Conservation (phyloP, 129 eudicot genomes). For the Smallanthus sonchifolius region DNA sequence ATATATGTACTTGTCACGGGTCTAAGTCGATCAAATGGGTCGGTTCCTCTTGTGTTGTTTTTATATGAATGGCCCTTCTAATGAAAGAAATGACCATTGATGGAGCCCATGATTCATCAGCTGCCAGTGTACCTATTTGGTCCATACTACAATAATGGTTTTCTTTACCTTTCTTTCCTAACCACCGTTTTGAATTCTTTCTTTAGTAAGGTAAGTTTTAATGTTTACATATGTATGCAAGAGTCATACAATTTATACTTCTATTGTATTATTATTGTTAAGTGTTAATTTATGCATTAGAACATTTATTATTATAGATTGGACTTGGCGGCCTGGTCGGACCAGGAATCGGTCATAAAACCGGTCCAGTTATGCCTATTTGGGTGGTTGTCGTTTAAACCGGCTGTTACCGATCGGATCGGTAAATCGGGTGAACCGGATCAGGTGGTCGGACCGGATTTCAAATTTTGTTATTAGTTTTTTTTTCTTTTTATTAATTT, state of each 20-base stretch:
- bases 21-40: background rate
- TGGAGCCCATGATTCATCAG: slow-evolving; percentile 28
- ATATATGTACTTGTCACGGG: background rate
- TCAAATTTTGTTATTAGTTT: too few relatives aligned
- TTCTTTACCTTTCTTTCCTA: slow-evolving; percentile 19
- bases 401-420: too few relatives aligned
- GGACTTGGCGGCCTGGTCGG: too few relatives aligned
- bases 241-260: background rate
- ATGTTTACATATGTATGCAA: background rate
- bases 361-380: too few relatives aligned
- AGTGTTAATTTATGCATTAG: too few relatives aligned
- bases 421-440: too few relatives aligned
- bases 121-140: slow-evolving; percentile 16
- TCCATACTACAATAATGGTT: slow-evolving; percentile 25
- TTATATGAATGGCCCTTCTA: slow-evolving; percentile 2
- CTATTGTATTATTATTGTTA: too few relatives aligned
- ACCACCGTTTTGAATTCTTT: slow-evolving; percentile 25
- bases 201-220: slow-evolving; percentile 10
- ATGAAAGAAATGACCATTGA: slow-evolving; percentile 21
- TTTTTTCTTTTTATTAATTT: too few relatives aligned
- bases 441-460: too few relatives aligned
- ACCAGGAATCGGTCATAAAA: too few relatives aligned
- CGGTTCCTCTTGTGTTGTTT: background rate
- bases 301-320: too few relatives aligned
- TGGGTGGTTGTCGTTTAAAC: too few relatives aligned